phyloP scores from a whole-genome alignment of 805 yeast species.

The Wickerhamomyces rabaulensis region DNA sequence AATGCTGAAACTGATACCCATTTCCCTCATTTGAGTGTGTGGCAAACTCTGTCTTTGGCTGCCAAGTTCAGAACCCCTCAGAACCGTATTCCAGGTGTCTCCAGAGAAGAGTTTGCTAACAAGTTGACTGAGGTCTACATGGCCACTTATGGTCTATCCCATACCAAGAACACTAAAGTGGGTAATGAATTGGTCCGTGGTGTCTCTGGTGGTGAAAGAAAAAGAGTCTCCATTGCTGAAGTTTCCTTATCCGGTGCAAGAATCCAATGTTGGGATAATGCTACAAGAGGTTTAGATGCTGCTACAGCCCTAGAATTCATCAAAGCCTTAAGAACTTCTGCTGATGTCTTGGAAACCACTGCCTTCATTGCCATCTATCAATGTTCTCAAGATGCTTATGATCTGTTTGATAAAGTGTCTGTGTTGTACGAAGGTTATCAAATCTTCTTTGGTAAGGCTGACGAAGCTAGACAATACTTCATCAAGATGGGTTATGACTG shows the following conservation, averaged over 20 bases:
- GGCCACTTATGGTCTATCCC: slow-evolving; percentile 48
- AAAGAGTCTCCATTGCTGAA: slow-evolving; percentile 72
- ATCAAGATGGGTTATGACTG: slow-evolving; percentile 50
- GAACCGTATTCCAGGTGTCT: slow-evolving; percentile 47
- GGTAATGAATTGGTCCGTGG: slow-evolving; percentile 67
- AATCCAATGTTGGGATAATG: slow-evolving; percentile 52
- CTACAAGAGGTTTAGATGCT: slow-evolving; percentile 63
- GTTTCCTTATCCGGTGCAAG: slow-evolving; percentile 44
- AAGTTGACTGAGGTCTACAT: slow-evolving; percentile 45
- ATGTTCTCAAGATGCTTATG: slow-evolving; percentile 51
- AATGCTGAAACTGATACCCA: slow-evolving; percentile 61
- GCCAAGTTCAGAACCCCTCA: slow-evolving; percentile 51
- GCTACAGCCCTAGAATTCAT: slow-evolving; percentile 57
- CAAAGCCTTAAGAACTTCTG: slow-evolving; percentile 46
- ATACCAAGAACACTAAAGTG: slow-evolving; percentile 59
- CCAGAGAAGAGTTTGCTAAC: slow-evolving; percentile 42
- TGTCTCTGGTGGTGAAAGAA: slow-evolving; percentile 72
- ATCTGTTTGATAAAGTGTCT: slow-evolving; percentile 47
- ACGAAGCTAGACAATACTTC: slow-evolving; percentile 43
- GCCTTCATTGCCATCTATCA: slow-evolving; percentile 60
- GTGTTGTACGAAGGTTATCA: slow-evolving; percentile 53
- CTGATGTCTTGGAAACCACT: slow-evolving; percentile 43
- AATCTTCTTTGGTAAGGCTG: slow-evolving; percentile 45
- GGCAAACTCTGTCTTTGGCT: slow-evolving; percentile 52
- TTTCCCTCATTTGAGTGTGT: slow-evolving; percentile 60